Evolutionary conservation across 192 early-diverging fungal species (phyloP), one percentile per base, ranked within the genome.

Genomic region (Linnemannia hyalina): DNA sequence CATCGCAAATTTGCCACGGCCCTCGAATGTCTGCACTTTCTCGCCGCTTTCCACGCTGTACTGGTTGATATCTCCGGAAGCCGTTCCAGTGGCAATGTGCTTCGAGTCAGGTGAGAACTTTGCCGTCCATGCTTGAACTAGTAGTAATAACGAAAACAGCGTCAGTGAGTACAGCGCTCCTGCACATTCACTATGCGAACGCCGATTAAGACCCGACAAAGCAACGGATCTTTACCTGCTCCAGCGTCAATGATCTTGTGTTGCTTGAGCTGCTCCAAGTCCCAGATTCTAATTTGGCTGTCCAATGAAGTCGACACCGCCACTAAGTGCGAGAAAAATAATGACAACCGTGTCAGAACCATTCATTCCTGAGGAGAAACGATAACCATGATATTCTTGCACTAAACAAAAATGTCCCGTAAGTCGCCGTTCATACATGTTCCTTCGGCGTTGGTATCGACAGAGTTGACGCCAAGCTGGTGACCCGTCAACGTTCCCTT

Each of bases 1-100:
- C 93, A 96, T 94, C n/a, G 95, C 86, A 76, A 97, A 97, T 76
- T 95, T 95, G 36, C 93, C 93, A 41, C 91, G 88, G 16, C 94
- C 96, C 42, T 93, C 90, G 38, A 97, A 90, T 0, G 89, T 85
- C 26, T 92, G 88, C 26, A 93, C 94, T 78, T 94, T 95, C 60
- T 90, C 90, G 18, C 94, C 92, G 15, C 89, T 92, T 70, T 95
- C 95, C 9, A 94, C 88, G 40, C 88, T 92, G 89, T 93, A 97
- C 11, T 93, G 77, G 57, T 95, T 94, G 38, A 97, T 82, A 74
- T 95, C 89, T 42, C 96, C 96, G 6, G 88, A 88, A 71, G 96
- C 92, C 5, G 95, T 90, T 44, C 96, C 96, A 6, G 95, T 92
- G 16, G 94, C 95, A 41, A 97, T 75, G 52, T 91, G 88, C 20